Evolutionary conservation across 2,329 filamentous ascomycete genomes (phyloP).

Genomic region (Trichocomaceae sp.): DNA sequence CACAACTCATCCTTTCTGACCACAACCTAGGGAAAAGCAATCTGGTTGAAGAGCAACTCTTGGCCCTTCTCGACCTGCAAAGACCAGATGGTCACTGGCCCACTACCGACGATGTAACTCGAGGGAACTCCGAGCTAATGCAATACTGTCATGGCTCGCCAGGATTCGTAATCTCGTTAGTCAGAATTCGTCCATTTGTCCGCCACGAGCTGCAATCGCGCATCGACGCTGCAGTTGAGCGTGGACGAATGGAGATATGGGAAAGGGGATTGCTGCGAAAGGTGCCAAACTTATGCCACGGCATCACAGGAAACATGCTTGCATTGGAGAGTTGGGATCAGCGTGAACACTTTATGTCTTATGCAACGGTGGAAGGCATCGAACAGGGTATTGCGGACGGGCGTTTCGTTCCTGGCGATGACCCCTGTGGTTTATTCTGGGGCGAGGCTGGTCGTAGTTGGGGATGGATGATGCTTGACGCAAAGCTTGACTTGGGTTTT

Average conservation of each 20-base stretch:
- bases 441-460: neutral
- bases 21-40: neutral
- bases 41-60: neutral
- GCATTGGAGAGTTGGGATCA: neutral
- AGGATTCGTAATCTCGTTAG: neutral
- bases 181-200: neutral
- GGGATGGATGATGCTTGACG: neutral
- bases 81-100: neutral
- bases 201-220: neutral
- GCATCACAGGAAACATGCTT: neutral
- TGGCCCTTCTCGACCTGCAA: neutral
- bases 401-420: neutral
- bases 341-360: neutral
- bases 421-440: neutral
- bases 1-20: neutral
- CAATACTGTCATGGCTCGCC: neutral
- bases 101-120: neutral
- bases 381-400: neutral
- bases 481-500: neutral
- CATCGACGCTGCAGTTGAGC: neutral
- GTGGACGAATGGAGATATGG: neutral
- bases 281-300: neutral
- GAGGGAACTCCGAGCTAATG: neutral
- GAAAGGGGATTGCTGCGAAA: neutral
- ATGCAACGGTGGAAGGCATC: neutral